phyloP scores from a whole-genome alignment of 345 rosid genomes.

The Diplotaxis tenuifolia region DNA sequence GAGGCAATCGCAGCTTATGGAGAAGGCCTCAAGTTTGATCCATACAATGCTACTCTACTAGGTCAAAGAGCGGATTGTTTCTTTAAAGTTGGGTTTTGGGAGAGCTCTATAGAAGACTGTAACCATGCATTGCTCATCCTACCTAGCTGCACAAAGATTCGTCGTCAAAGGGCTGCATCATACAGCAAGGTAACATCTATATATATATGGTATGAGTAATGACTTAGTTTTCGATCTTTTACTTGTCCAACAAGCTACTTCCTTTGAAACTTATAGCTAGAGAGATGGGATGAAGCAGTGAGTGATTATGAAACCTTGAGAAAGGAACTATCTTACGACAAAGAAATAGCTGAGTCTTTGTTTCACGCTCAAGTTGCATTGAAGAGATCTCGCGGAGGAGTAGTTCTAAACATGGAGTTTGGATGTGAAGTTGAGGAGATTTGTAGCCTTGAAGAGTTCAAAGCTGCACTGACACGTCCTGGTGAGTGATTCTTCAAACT shows the following conservation, averaged over 20 bases:
- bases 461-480: conserved; percentile 72
- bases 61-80: conserved; percentile 94
- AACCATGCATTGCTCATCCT: conserved; percentile 65
- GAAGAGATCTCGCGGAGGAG: conserved; percentile 91
- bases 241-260: background rate
- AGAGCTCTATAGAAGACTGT: conserved; percentile 77
- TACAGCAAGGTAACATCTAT: conserved; percentile 60
- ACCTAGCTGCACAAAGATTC: conserved; percentile 77
- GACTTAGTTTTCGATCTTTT: background rate
- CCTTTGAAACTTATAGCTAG: conserved; percentile 53
- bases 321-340: conserved; percentile 75
- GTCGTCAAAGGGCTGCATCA: conserved; percentile 83
- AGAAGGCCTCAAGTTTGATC: conserved; percentile 87
- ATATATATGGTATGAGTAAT: background rate
- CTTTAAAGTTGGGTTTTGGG: conserved; percentile 81
- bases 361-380: conserved; percentile 92
- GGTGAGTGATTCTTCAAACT: conserved; percentile 40
- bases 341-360: conserved; percentile 78
- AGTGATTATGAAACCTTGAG: conserved; percentile 81
- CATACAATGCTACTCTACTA: conserved; percentile 71
- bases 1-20: conserved; percentile 92
- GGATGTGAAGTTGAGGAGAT: conserved; percentile 93
- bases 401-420: conserved; percentile 86
- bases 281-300: conserved; percentile 88
- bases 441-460: conserved; percentile 67